A percentile compares a stretch with the other conserved stretches of the same genome.
These are phyloP conservation scores for Kluyveromyces wickerhamii DNA, from an alignment of 805 yeast genomes.

Conservation along the genomic window DNA sequence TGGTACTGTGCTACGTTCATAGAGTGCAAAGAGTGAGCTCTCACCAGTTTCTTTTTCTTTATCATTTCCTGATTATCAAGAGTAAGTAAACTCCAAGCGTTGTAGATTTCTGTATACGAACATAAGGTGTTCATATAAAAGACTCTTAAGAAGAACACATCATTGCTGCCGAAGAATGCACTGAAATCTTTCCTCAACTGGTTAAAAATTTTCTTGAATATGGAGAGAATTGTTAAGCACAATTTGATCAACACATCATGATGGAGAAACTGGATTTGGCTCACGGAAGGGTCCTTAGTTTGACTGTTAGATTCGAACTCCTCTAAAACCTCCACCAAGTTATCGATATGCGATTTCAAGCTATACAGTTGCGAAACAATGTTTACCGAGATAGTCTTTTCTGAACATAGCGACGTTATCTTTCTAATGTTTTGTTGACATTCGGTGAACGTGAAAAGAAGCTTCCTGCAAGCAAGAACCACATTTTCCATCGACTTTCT, in stretches of 20 bases:
- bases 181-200: conserved; percentile 41
- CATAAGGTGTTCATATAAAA: conserved; percentile 53
- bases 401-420: conserved; percentile 50
- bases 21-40: conserved; percentile 7
- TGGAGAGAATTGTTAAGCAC: conserved; percentile 32
- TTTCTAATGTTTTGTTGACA: conserved; percentile 52
- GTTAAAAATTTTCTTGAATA: conserved; percentile 45
- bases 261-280: conserved; percentile 9
- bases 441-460: conserved; percentile 56
- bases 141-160: conserved; percentile 57
- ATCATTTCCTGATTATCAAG: conserved; percentile 9
- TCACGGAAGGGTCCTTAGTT: conserved; percentile 10
- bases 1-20: conserved; percentile 1
- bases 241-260: conserved; percentile 33
- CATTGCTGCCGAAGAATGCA: conserved; percentile 46
- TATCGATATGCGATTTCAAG: conserved; percentile 48
- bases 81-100: conserved; percentile 44
- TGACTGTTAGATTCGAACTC: conserved; percentile 34
- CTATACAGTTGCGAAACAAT: conserved; percentile 44
- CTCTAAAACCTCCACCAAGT: conserved; percentile 50
- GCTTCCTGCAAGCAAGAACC: conserved; percentile 42
- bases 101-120: conserved; percentile 56
- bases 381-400: conserved; percentile 45
- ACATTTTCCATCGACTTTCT: conserved; percentile 27
- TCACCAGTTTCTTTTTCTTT: conserved; percentile 8